Conservation (phyloP, 495 filamentous ascomycete genomes). For the Terfezia claveryi region DNA sequence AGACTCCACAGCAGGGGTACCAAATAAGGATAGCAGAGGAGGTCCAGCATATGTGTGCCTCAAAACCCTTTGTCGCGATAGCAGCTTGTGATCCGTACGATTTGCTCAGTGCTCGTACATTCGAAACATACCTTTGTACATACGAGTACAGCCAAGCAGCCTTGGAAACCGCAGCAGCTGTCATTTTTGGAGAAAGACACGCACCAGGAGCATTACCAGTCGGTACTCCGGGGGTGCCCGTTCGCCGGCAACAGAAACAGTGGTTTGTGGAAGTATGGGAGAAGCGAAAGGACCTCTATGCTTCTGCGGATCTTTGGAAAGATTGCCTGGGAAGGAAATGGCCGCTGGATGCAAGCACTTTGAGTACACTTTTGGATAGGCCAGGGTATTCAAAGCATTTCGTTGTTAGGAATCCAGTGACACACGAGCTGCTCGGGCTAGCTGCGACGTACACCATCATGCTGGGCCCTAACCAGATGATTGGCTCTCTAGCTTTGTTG, state of each 20-base stretch:
- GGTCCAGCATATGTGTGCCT: constrained; percentile 16
- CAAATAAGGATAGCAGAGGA: constrained; percentile 17
- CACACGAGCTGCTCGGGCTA: constrained; percentile 31
- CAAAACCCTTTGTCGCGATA: constrained; percentile 18
- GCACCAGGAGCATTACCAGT: constrained; percentile 17
- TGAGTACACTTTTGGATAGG: constrained; percentile 33
- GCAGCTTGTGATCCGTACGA: constrained; percentile 21
- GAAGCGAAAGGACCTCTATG: constrained; percentile 20
- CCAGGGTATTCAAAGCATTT: constrained; percentile 42
- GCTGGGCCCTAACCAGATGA: constrained; percentile 31
- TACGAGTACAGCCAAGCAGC: constrained; percentile 28
- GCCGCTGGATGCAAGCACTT: constrained; percentile 30
- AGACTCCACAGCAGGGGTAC: constrained; percentile 7
- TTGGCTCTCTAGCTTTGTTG: constrained; percentile 37
- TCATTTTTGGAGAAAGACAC: constrained; percentile 30
- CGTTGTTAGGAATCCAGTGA: constrained; percentile 32
- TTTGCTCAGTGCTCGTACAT: constrained; percentile 17
- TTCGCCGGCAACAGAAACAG: constrained; percentile 16
- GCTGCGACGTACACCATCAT: constrained; percentile 37
- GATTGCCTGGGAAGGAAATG: constrained; percentile 22
- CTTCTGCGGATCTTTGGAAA: constrained; percentile 21
- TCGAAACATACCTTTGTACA: constrained; percentile 22
- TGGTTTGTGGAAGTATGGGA: constrained; percentile 23
- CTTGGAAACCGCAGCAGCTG: constrained; percentile 30
- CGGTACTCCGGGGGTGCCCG: constrained; percentile 13